These are phyloP conservation scores for Nakazawaea molendinolei DNA, from an alignment of 805 yeast species.

Conservation along the genomic window DNA sequence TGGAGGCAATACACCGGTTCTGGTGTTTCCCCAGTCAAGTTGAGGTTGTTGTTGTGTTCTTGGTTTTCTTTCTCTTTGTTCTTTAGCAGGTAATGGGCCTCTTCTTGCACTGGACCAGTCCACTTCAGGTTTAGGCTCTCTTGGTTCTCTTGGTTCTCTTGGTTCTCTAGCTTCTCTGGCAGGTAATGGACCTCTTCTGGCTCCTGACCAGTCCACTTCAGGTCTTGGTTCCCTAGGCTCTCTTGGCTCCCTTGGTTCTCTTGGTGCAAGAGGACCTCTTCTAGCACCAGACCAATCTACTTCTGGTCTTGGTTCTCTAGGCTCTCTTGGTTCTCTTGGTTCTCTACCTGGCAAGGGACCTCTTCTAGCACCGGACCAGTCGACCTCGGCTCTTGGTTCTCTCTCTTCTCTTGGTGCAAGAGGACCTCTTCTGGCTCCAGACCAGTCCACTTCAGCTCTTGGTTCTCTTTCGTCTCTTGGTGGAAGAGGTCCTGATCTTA, in stretches of 20 bases:
- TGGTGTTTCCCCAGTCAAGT: constrained; percentile 38
- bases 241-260: constrained; percentile 24
- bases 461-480: constrained; percentile 8
- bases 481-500: constrained; percentile 14
- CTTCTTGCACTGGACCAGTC: constrained; percentile 40
- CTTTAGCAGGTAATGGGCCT: constrained; percentile 24
- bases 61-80: constrained; percentile 18
- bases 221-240: constrained; percentile 43
- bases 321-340: constrained; percentile 21
- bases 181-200: constrained; percentile 25
- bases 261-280: constrained; percentile 28
- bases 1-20: constrained; percentile 24
- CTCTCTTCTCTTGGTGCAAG: constrained; percentile 20
- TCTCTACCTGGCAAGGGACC: constrained; percentile 19
- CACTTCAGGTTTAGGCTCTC: constrained; percentile 32
- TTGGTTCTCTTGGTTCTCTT: constrained; percentile 25
- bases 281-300: constrained; percentile 55
- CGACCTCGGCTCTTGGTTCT: constrained; percentile 18
- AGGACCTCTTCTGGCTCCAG: constrained; percentile 29
- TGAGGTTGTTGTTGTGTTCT: constrained; percentile 26
- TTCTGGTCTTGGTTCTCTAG: constrained; percentile 37
- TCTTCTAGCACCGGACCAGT: constrained; percentile 20
- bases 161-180: constrained; percentile 18
- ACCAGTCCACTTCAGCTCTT: constrained; percentile 36
- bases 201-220: constrained; percentile 54